Conservation (phyloP, 2,329 filamentous ascomycete genomes). For the Alternaria ethzedia region DNA sequence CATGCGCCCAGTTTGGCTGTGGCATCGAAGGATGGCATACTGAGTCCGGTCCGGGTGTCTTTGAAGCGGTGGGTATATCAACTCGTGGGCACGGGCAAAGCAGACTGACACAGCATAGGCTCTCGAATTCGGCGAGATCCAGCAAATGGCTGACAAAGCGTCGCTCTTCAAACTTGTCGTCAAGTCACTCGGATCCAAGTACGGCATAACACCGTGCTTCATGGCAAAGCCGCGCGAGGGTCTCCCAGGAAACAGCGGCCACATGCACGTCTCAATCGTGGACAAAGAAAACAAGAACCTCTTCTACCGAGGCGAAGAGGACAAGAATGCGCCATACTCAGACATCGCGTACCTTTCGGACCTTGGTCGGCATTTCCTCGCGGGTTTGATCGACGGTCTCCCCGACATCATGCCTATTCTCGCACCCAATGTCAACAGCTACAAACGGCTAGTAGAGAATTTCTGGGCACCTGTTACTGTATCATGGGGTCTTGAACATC, state of each 20-base stretch:
- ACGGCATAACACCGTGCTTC: constrained; percentile 94
- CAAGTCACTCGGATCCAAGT: constrained; percentile 84
- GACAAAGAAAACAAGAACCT: constrained; percentile 83
- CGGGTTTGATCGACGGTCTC: constrained; percentile 84
- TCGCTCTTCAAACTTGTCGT: constrained; percentile 94
- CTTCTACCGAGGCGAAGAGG: constrained; percentile 74
- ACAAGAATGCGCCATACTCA: constrained; percentile 64
- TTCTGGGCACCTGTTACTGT: constrained; percentile 99
- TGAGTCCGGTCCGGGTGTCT: constrained; percentile 91
- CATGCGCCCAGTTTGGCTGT: constrained; percentile 77
- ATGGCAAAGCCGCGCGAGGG: constrained; percentile 97
- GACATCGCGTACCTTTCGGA: constrained; percentile 83
- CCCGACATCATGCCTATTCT: constrained; percentile 96
- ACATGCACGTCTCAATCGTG: constrained; percentile 92
- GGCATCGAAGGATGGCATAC: constrained; percentile 95
- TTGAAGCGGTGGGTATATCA: constrained; percentile 73
- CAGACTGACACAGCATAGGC: constrained; percentile 62
- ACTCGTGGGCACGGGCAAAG: background rate
- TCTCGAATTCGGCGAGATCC: constrained; percentile 86
- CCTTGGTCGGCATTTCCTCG: constrained; percentile 89
- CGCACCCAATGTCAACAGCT: constrained; percentile 94
- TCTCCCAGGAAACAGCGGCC: constrained; percentile 91
- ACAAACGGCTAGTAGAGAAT: constrained; percentile 97
- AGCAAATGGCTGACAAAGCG: constrained; percentile 89
- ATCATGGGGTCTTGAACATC: constrained; percentile 95